A percentile compares a stretch with the other conserved stretches of the same genome.
These are phyloP conservation scores for Cercospora nicotianae DNA, from an alignment of 2,329 filamentous ascomycete genomes.

Conservation along the genomic window DNA sequence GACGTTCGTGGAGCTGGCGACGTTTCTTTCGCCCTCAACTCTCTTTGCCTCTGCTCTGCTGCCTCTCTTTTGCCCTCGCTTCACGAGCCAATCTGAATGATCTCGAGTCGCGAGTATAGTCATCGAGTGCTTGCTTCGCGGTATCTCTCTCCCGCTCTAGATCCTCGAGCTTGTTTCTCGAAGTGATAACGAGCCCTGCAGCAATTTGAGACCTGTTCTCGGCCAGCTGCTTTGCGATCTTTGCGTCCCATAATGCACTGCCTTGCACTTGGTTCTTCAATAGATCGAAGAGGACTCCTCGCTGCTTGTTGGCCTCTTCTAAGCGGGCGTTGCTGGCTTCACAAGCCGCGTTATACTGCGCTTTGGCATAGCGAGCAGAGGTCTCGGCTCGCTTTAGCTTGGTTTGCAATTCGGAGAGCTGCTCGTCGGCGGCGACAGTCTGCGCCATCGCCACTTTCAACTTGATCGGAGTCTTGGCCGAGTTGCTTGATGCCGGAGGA, in stretches of 20 bases:
- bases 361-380: not conserved
- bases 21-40: not conserved
- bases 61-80: not conserved
- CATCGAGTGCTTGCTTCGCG: not conserved
- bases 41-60: not conserved
- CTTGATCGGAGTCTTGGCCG: not conserved
- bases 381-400: not conserved
- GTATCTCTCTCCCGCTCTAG: not conserved
- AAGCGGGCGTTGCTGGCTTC: not conserved
- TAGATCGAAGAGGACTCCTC: not conserved
- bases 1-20: not conserved
- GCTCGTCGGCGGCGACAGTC: not conserved
- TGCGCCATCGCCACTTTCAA: slow-evolving; percentile 1
- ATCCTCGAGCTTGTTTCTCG: slow-evolving; percentile 3
- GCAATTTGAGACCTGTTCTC: slow-evolving; percentile 8
- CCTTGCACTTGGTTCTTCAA: not conserved
- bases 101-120: slow-evolving; percentile 1
- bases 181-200: slow-evolving; percentile 4
- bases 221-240: slow-evolving; percentile 9
- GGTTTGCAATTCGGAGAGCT: slow-evolving; percentile 2
- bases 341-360: not conserved
- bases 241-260: not conserved
- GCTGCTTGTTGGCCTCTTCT: slow-evolving; percentile 1
- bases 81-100: not conserved
- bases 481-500: not conserved